Evolutionary conservation across 495 filamentous ascomycete species (phyloP), one percentile per base, ranked within the genome.

Genomic region (Thermothielavioides terrestris): DNA sequence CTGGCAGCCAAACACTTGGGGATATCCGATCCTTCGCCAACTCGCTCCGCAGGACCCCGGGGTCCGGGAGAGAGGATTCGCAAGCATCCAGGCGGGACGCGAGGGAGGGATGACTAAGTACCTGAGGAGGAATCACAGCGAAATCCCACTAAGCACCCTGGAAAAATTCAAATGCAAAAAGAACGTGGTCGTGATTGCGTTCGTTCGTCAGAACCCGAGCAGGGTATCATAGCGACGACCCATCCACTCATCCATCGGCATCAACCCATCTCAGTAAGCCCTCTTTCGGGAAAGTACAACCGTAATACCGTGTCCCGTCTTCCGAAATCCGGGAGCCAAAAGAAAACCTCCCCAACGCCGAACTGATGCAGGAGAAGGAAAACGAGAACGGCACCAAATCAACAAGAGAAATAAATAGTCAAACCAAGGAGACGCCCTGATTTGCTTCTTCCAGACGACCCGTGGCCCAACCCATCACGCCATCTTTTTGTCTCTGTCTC

Each of bases 341-440:
- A 25, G 25, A 22, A 26, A 49, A 25, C 21, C 39, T 32, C 41
- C 20, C 41, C 28, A 57, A 57, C 55, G 55, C 55, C 55, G 36
- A 53, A 25, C 47, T 15, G 35, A 53, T 57, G 55, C 55, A 42
- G 28, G 17, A 31, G 12, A 52, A 37, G 17, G 28, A 62, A 43
- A 47, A 42, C n/a, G 27, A 27, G 20, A 2, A 10, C 17, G 10
- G 18, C 34, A 18, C 14, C 20, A 42, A 8, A 28, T 21, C 21
- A 11, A 43, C 22, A 2, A 9, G 21, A 7, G 6, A 31, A 26
- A 12, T 11, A 20, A 18, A 8, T 2, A n/a, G n/a, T n/a, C n/a
- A n/a, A n/a, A n/a, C n/a, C n/a, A n/a, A n/a, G n/a, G n/a, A n/a
- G n/a, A n/a, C n/a, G n/a, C n/a, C n/a, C n/a, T n/a, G n/a, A 38